Evolutionary conservation across 1,284 basidiomycete genomes (phyloP), one percentile per base, ranked within the genome.

Genomic region (Ustilago esculenta): DNA sequence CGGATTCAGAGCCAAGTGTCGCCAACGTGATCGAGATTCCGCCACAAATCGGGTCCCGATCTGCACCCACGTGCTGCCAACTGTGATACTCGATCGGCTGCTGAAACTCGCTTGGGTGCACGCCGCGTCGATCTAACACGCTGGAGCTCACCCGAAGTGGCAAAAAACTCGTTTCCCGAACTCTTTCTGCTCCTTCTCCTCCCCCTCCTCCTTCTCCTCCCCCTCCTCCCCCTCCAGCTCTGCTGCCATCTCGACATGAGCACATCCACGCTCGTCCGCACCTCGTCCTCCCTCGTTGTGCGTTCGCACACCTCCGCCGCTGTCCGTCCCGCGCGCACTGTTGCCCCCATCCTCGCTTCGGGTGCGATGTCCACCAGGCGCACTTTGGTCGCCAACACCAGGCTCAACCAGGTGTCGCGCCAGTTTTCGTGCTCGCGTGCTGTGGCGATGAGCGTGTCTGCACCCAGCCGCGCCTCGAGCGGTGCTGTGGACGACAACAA

Each of bases 351-450:
- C 35, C 27, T 42, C 17, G 34, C 35, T 21, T 5, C 54, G 15
- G 15, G 23, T 37, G 46, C 18, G 41, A 60, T 56, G 56, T 53
- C 65, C 25, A 23, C 24, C 58, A 61, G 54, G 45, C 58, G 57
- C 37, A 18, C 39, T 20, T 35, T 36, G 27, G 32, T 24, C 37
- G 60, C 68, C 53, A 61, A 53, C 54, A 41, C 32, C 23, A 35
- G 68, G 27, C 68, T 71, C 40, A 40, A 44, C 35, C 57, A 57
- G 20, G 54, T 71, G 32, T 61, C 68, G 18, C 53, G 68, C 15
- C 68, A 71, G 21, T 39, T 71, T 25, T 58, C 57, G 15, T 54
- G 50, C 9, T 33, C 44, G 20, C 30, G 20, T 14, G 23, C 57
- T 1, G 30, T 23, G 15, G 40, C 52, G 15, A 59, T 66, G 52